Base-by-base conservation (phyloP, 140 eudicot species). In the Stevia rebaudiana region DNA sequence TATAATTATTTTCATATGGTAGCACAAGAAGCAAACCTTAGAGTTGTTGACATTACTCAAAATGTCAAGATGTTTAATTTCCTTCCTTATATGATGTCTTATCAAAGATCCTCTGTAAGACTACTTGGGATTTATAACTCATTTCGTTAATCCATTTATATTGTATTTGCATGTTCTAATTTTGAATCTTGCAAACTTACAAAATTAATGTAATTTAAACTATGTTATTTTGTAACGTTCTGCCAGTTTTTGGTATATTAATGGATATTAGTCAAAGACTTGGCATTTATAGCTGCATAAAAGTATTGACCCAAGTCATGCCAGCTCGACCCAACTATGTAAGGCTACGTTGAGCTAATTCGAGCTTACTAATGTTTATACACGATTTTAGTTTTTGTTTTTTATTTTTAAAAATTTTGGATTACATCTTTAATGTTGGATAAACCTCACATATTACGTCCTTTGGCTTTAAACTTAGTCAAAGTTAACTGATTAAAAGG, bases 51-150 rank as follows among this genome's bases (percentile, higher is more conserved):
- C 64, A 64, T 92, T 5, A 79, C 96, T 12, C 80, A 80, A 55
- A 71, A 71, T 42, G 57, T 75, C 25, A 78, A 59, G 70, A 82
- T 73, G 9, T 55, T 49, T 53, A 49, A 71, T 62, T 77, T 92
- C 53, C 95, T 92, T 75, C 95, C 98, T 17, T 92, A 88, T 69
- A 71, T 88, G 84, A 47, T 48, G 53, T 88, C 94, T 11, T 92
- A 88, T 62, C 76, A 61, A 41, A 74, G 88, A 65, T 75, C 88
- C 9, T 65, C 72, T 61, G 81, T 84, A 60, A 75, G 71, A 60
- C 46, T 84, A 48, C 76, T 84, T 25, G 35, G 67, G 40, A 60
- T 81, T 25, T 70, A 63, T 60, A 46, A 51, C 46, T 18, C 44
- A 2, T 50, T 41, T 40, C 60, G 22, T 22, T 51, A 68, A 60